Evolutionary conservation across 177 flowering plant species (phyloP).

Genomic region (Vitis hybrid): DNA sequence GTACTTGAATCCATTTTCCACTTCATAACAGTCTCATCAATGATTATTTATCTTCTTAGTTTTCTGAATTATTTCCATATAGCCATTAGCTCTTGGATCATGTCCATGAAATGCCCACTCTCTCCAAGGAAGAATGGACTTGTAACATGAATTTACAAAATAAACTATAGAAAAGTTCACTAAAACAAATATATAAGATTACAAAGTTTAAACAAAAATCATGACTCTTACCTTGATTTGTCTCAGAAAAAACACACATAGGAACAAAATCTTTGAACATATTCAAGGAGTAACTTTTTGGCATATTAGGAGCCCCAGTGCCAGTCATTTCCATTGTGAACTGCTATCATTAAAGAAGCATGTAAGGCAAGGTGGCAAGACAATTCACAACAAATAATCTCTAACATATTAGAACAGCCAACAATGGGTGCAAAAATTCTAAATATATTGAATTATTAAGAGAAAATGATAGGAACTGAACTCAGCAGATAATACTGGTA

Average conservation of each 20-base stretch:
- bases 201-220: not conserved
- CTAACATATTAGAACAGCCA: too few species aligned
- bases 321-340: conserved; percentile 86
- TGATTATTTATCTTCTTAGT: too few species aligned
- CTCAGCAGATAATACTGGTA: too few species aligned
- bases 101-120: too few species aligned
- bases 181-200: conserved; percentile 1
- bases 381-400: not conserved
- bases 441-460: too few species aligned
- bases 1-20: too few species aligned
- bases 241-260: conserved; percentile 80
- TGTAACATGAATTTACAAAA: not conserved
- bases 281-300: conserved; percentile 80
- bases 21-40: too few species aligned
- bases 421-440: not conserved
- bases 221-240: conserved; percentile 62
- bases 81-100: too few species aligned
- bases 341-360: conserved; percentile 38
- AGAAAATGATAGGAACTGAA: too few species aligned
- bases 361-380: not conserved
- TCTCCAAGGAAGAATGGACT: not conserved
- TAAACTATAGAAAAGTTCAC: not conserved
- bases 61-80: too few species aligned
- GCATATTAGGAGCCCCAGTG: conserved; percentile 52
- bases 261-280: conserved; percentile 92